Evolutionary conservation across 306 rosid species (phyloP).

Genomic region (Vigna reflexopilosa): DNA sequence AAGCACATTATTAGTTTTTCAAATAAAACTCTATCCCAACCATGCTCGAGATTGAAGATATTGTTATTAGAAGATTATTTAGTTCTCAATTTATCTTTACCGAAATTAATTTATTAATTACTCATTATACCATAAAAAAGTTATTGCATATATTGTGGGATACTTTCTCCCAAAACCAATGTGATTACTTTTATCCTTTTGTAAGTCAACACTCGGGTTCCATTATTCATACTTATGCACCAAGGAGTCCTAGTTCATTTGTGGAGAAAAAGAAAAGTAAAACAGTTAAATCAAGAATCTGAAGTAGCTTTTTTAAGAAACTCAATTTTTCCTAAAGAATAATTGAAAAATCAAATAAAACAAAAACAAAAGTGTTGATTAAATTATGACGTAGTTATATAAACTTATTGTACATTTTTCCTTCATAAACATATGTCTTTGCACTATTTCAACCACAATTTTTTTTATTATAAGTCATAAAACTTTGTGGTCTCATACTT

Average conservation of each 20-base stretch:
- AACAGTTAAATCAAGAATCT: not conserved
- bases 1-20: too few relatives aligned
- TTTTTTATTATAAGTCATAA: too few relatives aligned
- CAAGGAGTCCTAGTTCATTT: conserved; percentile 10
- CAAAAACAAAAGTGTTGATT: not conserved
- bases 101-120: too few relatives aligned
- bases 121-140: too few relatives aligned
- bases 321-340: not conserved
- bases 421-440: too few relatives aligned
- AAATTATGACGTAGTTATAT: not conserved
- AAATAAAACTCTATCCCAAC: too few relatives aligned
- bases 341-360: not conserved
- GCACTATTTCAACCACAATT: too few relatives aligned
- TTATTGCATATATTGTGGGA: not conserved
- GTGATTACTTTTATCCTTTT: not conserved
- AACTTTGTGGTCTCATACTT: too few relatives aligned
- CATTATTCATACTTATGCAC: not conserved
- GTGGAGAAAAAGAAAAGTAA: not conserved
- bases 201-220: not conserved
- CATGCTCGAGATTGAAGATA: too few relatives aligned
- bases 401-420: too few relatives aligned
- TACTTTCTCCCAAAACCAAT: not conserved
- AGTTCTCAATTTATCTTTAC: too few relatives aligned
- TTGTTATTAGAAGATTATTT: too few relatives aligned
- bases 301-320: not conserved